Evolutionary conservation across 2,329 filamentous ascomycete species (phyloP), one percentile per base, ranked within the genome.

Genomic region (Ambrosiella cleistominuta): DNA sequence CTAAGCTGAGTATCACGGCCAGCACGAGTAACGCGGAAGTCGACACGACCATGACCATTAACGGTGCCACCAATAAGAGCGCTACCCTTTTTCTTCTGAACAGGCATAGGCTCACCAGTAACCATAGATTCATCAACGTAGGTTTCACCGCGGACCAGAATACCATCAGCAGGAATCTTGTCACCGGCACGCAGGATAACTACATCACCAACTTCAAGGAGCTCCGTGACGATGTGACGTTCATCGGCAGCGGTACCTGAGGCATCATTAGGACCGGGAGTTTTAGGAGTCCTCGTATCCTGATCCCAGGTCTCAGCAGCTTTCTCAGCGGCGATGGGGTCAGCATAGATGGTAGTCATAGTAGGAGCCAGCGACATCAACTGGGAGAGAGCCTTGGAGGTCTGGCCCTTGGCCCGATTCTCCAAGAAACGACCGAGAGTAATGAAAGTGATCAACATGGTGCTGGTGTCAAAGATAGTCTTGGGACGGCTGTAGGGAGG

Each of bases 51-150:
- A 62, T 90, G 85, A 27, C 90, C 88, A 67, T 98, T 98, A 66
- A 98, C 91, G 1, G 93, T 97, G 37, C 93, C 93, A 55, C 89
- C 93, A 68, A 97, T 93, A 59, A 98, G 74, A 49, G 80, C 71
- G 63, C 82, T 82, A 7, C 86, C 88, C 65, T 87, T 84, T 64
- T 80, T 83, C 72, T 98, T 98, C 65, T 88, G 82, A 40, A 97
- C 89, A 0, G 93, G 91, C 79, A 96, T 91, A 2, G 93, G 86
- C 72, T 98, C 93, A 63, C 93, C 93, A 5, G 93, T 98, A 54
- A 98, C 90, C 91, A 97, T 97, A 67, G 89, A 95, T 71, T 98
- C 93, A 64, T 98, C 89, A 19, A 96, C 81, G 66, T 94, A 95
- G 40, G 88, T 95, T 70, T 96, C 88, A 38, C 93, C 93, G 57